phyloP scores from a whole-genome alignment of 768 basidiomycete genomes.

The Suillus lakei region DNA sequence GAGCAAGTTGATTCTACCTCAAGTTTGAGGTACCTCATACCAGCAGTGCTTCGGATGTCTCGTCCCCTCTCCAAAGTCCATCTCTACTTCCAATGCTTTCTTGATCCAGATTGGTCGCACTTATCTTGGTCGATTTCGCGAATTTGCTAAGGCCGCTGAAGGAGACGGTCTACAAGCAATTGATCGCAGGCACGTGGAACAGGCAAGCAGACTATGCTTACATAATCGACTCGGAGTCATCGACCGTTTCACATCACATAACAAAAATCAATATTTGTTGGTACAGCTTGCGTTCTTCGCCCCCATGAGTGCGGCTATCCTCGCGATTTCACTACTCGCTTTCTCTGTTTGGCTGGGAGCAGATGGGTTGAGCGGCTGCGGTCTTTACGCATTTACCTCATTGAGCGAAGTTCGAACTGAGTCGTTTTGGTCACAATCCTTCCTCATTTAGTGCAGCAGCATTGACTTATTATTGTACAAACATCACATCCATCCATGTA shows the following conservation, averaged over 20 bases:
- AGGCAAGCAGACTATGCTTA: too few relatives aligned
- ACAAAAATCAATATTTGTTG: background rate
- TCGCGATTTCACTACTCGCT: slow-evolving; percentile 3
- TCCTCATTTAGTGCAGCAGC: background rate
- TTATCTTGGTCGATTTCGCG: background rate
- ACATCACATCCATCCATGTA: background rate
- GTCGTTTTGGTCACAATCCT: background rate
- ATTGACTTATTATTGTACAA: background rate
- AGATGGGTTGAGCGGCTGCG: background rate
- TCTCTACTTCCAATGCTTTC: too few relatives aligned
- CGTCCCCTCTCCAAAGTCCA: background rate
- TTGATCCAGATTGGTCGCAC: background rate
- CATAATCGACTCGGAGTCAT: too few relatives aligned
- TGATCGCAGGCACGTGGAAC: background rate
- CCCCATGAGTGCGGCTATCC: slow-evolving; percentile 1
- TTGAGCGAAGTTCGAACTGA: background rate
- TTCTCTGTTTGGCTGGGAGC: background rate
- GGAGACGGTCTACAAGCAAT: background rate
- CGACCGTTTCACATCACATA: background rate
- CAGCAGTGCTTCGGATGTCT: background rate
- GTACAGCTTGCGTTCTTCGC: slow-evolving; percentile 1
- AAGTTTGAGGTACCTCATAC: background rate
- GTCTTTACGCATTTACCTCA: background rate
- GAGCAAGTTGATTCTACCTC: background rate
- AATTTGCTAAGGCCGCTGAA: background rate